Evolutionary conservation across 495 filamentous ascomycete species (phyloP).

Genomic region (Melanomma pulvis-pyrius): DNA sequence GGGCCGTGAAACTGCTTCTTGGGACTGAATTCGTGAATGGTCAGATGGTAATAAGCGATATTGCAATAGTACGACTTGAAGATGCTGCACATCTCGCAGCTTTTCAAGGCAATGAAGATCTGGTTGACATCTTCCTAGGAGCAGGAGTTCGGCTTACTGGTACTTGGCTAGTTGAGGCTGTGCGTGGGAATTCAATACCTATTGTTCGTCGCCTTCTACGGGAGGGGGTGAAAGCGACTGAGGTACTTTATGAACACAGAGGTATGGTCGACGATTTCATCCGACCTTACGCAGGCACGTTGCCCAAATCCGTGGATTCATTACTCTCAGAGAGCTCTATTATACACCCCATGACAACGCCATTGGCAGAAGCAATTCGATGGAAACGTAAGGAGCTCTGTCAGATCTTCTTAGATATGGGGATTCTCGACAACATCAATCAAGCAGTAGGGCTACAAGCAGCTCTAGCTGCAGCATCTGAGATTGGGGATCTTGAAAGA

Average conservation of each 20-base stretch:
- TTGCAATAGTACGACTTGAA: not conserved
- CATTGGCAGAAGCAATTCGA: not conserved
- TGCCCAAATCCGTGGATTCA: not conserved
- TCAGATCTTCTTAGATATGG: not conserved
- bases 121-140: not conserved
- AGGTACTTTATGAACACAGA: not conserved
- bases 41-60: not conserved
- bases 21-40: not conserved
- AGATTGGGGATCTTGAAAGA: not conserved
- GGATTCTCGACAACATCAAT: not conserved
- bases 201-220: not conserved
- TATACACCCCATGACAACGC: not conserved
- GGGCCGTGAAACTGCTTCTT: not conserved
- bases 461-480: not conserved
- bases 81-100: not conserved
- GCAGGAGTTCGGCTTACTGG: not conserved
- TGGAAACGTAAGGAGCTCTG: not conserved
- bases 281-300: not conserved
- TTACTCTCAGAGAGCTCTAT: not conserved
- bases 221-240: not conserved
- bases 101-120: not conserved
- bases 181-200: not conserved
- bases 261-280: not conserved
- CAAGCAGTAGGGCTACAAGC: not conserved
- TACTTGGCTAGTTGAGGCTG: not conserved